These are phyloP conservation scores for Flaveria floridana DNA, from an alignment of 140 eudicot genomes.

Conservation along the genomic window DNA sequence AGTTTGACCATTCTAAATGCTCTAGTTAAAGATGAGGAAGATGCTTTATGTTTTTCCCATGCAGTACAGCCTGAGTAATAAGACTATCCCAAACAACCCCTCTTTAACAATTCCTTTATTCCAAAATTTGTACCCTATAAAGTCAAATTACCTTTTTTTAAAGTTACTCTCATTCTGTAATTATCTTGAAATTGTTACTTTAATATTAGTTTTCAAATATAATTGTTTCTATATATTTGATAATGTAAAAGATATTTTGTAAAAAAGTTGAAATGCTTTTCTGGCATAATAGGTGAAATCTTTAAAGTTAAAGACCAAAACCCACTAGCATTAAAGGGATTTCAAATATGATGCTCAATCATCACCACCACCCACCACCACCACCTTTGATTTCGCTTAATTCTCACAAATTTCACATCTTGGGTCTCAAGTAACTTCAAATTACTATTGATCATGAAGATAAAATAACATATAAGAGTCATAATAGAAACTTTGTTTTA, in stretches of 20 bases:
- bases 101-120: constrained; percentile 32
- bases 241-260: constrained; percentile 34
- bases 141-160: constrained; percentile 37
- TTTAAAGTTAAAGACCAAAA: constrained; percentile 41
- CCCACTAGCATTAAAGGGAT: constrained; percentile 46
- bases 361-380: constrained; percentile 44
- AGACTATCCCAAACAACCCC: constrained; percentile 30
- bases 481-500: neutral
- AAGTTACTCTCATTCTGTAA: constrained; percentile 23
- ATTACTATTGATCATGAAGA: constrained; percentile 25
- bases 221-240: constrained; percentile 10
- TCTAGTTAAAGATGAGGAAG: constrained; percentile 5
- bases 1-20: constrained; percentile 27
- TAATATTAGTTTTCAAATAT: constrained; percentile 20
- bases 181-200: constrained; percentile 33
- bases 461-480: neutral
- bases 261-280: constrained; percentile 37
- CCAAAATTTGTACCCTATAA: constrained; percentile 33
- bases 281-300: constrained; percentile 42
- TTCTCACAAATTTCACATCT: constrained; percentile 21
- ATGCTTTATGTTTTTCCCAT: constrained; percentile 30
- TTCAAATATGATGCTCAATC: constrained; percentile 42
- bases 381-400: constrained; percentile 30
- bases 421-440: constrained; percentile 28
- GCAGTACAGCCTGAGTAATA: constrained; percentile 21